Evolutionary conservation across 164 flowering plant species (phyloP), one percentile per base, ranked within the genome.

Genomic region (Taxillus chinensis): DNA sequence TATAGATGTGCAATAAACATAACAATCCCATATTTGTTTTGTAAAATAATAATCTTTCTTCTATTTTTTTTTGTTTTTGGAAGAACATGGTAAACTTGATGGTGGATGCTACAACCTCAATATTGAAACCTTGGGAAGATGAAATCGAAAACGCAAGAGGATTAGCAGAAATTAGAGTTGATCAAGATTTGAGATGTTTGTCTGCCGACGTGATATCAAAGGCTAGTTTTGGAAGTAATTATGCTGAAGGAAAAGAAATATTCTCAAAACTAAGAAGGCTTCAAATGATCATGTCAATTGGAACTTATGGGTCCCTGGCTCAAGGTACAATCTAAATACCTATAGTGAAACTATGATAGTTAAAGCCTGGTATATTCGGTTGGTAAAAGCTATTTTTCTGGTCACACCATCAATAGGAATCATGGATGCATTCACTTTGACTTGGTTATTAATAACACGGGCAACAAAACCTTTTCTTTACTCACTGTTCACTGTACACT

Each of bases 191-290:
- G 48, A 67, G 66, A 61, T 51, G 10, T 49, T 64, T 62, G 51
- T 62, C 76, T 27, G 62, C 67, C 13, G 72, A 69, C 37, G 42
- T 68, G 1, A 73, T 73, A 27, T 65, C 72, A 41, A 68, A 61
- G 60, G 56, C 72, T 53, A 57, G 65, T 14, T 73, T 73, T 55
- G 72, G 76, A 12, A 69, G 67, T 46, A 55, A 40, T 40, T 65
- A 62, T 41, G 3, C 53, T 1, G 40, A 73, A 39, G 72, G 70
- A 27, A 62, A 64, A 53, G 27, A 59, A 4, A 68, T 73, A 45
- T 69, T 65, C 41, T 16, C 46, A 2, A 65, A 65, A 42, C 64
- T 69, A 41, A 68, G 59, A 15, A 38, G 5, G 45, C 67, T 73
- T 16, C 58, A 38, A 10, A 41, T 10, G 39, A 27, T 58, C 39